A percentile compares a stretch with the other conserved stretches of the same genome.
Conservation (phyloP, 139 green algal species). For the Coccomyxa sp. region DNA sequence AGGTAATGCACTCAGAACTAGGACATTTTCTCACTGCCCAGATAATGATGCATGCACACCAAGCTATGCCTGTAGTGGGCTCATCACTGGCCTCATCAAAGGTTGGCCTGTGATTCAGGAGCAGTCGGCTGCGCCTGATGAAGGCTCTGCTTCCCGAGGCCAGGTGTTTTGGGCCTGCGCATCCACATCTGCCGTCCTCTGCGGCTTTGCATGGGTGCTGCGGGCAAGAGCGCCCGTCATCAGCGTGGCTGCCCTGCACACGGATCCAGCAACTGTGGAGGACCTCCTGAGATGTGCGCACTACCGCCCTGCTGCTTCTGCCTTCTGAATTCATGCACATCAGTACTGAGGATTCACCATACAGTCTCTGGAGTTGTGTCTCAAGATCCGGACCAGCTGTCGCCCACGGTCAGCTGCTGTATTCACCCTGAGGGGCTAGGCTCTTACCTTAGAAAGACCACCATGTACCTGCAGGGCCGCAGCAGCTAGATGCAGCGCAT, state of each 20-base stretch:
- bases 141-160: neutral
- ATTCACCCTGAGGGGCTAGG: too few relatives aligned
- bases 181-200: conserved; percentile 3
- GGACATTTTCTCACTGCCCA: too few relatives aligned
- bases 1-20: too few relatives aligned
- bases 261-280: conserved; percentile 25
- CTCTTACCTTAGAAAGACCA: too few relatives aligned
- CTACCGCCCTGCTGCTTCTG: neutral
- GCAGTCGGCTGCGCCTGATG: too few relatives aligned
- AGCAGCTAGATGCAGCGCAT: neutral
- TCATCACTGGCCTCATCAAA: too few relatives aligned
- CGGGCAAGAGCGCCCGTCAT: conserved; percentile 11
- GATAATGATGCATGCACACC: too few relatives aligned
- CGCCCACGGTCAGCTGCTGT: too few relatives aligned
- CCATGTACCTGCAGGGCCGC: neutral
- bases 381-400: too few relatives aligned
- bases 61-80: too few relatives aligned
- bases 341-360: neutral
- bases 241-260: conserved; percentile 20
- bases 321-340: neutral
- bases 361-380: neutral
- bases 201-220: conserved; percentile 1
- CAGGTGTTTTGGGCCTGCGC: conserved; percentile 15
- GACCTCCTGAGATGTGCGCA: conserved; percentile 24
- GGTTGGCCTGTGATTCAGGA: too few relatives aligned